Evolutionary conservation across 768 basidiomycete species (phyloP).

Genomic region (Leucogyrophana mollusca): DNA sequence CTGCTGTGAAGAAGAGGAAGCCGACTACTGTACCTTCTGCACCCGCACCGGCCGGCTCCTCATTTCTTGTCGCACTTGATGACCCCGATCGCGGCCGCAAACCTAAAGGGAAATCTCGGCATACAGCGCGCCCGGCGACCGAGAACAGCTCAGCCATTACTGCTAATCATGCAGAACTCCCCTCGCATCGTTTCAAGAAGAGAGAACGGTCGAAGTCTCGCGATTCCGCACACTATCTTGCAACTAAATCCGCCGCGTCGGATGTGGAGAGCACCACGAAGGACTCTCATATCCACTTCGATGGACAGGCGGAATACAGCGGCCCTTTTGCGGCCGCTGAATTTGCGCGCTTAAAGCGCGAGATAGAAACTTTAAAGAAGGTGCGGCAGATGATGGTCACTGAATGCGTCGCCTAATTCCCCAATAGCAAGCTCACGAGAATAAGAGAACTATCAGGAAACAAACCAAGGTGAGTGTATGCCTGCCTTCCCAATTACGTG

Average conservation of each 20-base stretch:
- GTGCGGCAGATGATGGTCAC: slow-evolving; percentile 14
- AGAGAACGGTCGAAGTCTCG: slow-evolving; percentile 37
- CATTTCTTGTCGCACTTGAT: slow-evolving; percentile 28
- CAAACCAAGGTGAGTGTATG: slow-evolving; percentile 51
- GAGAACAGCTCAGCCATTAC: slow-evolving; percentile 17
- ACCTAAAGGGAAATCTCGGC: slow-evolving; percentile 27
- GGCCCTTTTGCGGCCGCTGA: slow-evolving; percentile 46
- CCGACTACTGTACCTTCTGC: slow-evolving; percentile 15
- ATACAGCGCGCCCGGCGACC: slow-evolving; percentile 19
- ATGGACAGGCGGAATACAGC: slow-evolving; percentile 16
- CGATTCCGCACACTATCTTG: slow-evolving; percentile 21
- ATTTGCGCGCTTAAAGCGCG: slow-evolving; percentile 52
- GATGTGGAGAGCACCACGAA: slow-evolving; percentile 27
- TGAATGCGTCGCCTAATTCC: slow-evolving; percentile 5
- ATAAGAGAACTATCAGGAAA: slow-evolving; percentile 50
- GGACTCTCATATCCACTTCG: slow-evolving; percentile 16
- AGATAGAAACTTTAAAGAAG: slow-evolving; percentile 56
- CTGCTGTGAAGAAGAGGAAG: slow-evolving; percentile 32
- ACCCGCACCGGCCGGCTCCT: slow-evolving; percentile 14
- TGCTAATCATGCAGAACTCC: slow-evolving; percentile 10
- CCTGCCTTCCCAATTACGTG: not conserved
- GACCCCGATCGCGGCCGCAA: slow-evolving; percentile 29
- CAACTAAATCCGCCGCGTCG: slow-evolving; percentile 21
- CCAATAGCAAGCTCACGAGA: slow-evolving; percentile 37
- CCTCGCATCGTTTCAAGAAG: slow-evolving; percentile 8